phyloP scores from a whole-genome alignment of 768 basidiomycete genomes.

The Pleurotus platypus region DNA sequence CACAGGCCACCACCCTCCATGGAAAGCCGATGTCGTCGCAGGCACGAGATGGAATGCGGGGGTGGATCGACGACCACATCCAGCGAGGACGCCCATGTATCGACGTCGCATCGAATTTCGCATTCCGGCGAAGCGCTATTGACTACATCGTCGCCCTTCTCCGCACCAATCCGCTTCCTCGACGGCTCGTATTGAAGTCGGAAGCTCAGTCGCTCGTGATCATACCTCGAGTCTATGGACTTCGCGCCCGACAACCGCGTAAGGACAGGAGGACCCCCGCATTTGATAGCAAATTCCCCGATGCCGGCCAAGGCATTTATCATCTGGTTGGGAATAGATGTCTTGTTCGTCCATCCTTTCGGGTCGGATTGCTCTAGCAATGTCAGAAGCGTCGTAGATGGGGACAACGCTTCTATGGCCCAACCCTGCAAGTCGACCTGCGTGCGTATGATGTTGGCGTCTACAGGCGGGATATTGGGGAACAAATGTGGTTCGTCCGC shows the following conservation, averaged over 20 bases:
- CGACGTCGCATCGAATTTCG: slow-evolving; percentile 88
- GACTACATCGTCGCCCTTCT: slow-evolving; percentile 19
- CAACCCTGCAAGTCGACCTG: slow-evolving; percentile 99
- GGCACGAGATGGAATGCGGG: slow-evolving; percentile 75
- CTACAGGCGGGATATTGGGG: slow-evolving; percentile 61
- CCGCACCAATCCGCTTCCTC: slow-evolving; percentile 33
- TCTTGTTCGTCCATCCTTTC: slow-evolving; percentile 95
- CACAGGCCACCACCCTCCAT: slow-evolving; percentile 89
- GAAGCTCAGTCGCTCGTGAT: slow-evolving; percentile 81
- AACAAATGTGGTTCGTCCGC: slow-evolving; percentile 88
- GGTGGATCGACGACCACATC: slow-evolving; percentile 94
- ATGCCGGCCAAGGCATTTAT: slow-evolving; percentile 84
- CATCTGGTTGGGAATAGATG: slow-evolving; percentile 93
- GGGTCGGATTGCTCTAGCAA: slow-evolving; percentile 96
- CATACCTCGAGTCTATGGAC: slow-evolving; percentile 72
- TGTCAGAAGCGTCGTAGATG: slow-evolving; percentile 90
- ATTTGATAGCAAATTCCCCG: slow-evolving; percentile 94
- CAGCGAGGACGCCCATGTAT: slow-evolving; percentile 80
- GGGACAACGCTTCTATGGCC: slow-evolving; percentile 94
- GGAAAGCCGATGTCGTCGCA: slow-evolving; percentile 85
- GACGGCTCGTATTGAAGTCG: slow-evolving; percentile 81
- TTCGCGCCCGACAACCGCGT: slow-evolving; percentile 81
- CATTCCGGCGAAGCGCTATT: slow-evolving; percentile 58
- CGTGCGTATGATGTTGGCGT: slow-evolving; percentile 81
- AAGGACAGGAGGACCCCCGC: slow-evolving; percentile 90